A percentile compares a stretch with the other conserved stretches of the same genome.
phyloP scores from a whole-genome alignment of 495 filamentous ascomycete species.

The Chaetomium tenue region DNA sequence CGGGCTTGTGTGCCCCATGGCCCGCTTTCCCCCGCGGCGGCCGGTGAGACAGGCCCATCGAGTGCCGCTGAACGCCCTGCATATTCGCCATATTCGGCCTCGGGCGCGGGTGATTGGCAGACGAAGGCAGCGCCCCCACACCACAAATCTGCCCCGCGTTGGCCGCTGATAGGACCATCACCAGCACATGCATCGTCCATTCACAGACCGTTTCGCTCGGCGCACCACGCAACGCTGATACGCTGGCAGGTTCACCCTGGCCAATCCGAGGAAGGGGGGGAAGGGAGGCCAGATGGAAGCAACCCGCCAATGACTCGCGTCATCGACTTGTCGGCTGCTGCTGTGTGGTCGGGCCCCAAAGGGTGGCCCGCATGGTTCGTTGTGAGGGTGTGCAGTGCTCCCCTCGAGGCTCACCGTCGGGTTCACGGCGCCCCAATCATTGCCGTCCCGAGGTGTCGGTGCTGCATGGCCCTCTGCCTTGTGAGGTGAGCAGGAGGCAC shows the following conservation, averaged over 20 bases:
- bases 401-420: slow-evolving; percentile 8
- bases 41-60: slow-evolving; percentile 4
- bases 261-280: not conserved
- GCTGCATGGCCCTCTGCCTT: slow-evolving; percentile 9
- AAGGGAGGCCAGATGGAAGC: not conserved
- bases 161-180: slow-evolving; percentile 5
- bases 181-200: not conserved
- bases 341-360: not conserved
- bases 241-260: not conserved
- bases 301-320: slow-evolving; percentile 7
- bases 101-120: slow-evolving; percentile 12
- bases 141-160: slow-evolving; percentile 4
- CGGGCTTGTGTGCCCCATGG: slow-evolving; percentile 6
- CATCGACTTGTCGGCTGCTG: not conserved
- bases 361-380: slow-evolving; percentile 1
- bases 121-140: not conserved
- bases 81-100: slow-evolving; percentile 4
- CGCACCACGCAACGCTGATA: not conserved
- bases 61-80: slow-evolving; percentile 11
- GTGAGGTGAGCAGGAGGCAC: slow-evolving; percentile 12
- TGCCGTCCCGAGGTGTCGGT: slow-evolving; percentile 3
- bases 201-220: not conserved
- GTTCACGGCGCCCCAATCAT: slow-evolving; percentile 9
- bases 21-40: not conserved
- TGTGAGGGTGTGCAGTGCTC: not conserved